phyloP scores from a whole-genome alignment of 805 yeast species.

The Tetrapisispora taiwanensis region DNA sequence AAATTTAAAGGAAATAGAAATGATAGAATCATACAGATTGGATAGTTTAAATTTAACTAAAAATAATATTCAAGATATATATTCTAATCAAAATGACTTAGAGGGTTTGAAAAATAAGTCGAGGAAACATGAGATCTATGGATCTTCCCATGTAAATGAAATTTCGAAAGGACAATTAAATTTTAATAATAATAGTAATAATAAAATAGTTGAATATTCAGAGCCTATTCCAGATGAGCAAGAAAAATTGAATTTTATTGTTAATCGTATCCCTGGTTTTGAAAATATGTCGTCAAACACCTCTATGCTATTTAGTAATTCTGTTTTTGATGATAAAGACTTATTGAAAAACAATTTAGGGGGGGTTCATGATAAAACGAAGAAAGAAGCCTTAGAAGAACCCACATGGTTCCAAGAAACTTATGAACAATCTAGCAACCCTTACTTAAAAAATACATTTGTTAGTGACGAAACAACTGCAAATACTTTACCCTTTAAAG shows the following conservation, averaged over 20 bases:
- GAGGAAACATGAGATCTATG: too few species aligned
- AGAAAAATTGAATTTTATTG: constrained; percentile 17
- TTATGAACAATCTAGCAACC: not conserved
- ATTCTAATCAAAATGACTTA: too few species aligned
- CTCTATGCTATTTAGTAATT: constrained; percentile 16
- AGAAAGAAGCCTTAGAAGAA: constrained; percentile 9
- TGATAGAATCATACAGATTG: constrained; percentile 20
- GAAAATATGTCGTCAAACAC: constrained; percentile 3
- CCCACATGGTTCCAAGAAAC: constrained; percentile 27
- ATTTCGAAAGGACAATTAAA: too few species aligned
- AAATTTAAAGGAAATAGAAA: constrained; percentile 28
- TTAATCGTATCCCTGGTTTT: constrained; percentile 15
- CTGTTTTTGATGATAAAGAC: constrained; percentile 3
- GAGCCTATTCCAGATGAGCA: constrained; percentile 8
- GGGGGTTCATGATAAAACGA: not conserved
- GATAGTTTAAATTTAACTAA: too few species aligned
- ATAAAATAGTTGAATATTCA: not conserved
- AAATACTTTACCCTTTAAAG: not conserved
- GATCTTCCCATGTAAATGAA: not conserved
- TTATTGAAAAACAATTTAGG: not conserved
- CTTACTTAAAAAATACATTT: not conserved
- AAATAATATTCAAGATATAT: too few species aligned
- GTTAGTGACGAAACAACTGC: not conserved
- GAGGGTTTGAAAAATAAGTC: constrained; percentile 14
- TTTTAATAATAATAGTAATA: not conserved